These are phyloP conservation scores for Avena sativa DNA, from an alignment of 176 grass and related monocot species.

Conservation along the genomic window DNA sequence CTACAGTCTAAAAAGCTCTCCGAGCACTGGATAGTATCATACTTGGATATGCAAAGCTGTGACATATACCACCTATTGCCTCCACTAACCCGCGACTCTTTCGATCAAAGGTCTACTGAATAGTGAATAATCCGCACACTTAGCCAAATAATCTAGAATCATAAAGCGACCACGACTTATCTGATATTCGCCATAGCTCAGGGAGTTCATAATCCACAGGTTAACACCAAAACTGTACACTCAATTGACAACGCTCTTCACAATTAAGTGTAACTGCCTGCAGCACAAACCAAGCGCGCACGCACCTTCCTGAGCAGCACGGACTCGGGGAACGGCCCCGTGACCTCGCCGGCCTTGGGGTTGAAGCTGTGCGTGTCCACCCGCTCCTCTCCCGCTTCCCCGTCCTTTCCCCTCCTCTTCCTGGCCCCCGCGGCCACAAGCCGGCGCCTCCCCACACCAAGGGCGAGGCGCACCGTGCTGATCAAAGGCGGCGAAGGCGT, in stretches of 20 bases:
- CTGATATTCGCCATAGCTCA: neutral
- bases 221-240: neutral
- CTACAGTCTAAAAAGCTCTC: neutral
- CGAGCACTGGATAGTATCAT: neutral
- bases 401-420: slow-evolving; percentile 52
- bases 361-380: slow-evolving; percentile 63
- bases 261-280: neutral
- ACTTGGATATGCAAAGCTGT: neutral
- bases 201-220: neutral
- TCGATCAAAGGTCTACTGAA: neutral
- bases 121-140: neutral
- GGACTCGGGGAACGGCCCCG: slow-evolving; percentile 75
- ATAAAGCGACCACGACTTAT: neutral
- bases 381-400: slow-evolving; percentile 39
- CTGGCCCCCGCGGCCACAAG: slow-evolving; percentile 44
- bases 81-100: neutral
- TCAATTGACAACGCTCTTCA: neutral
- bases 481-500: neutral
- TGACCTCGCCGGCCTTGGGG: slow-evolving; percentile 57
- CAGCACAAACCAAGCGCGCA: neutral
- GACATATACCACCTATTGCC: neutral
- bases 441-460: slow-evolving; percentile 21
- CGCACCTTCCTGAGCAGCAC: slow-evolving; percentile 82
- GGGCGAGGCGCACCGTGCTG: neutral
- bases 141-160: neutral